phyloP scores from a whole-genome alignment of 306 rosid species.

The Acacia melanoxylon region DNA sequence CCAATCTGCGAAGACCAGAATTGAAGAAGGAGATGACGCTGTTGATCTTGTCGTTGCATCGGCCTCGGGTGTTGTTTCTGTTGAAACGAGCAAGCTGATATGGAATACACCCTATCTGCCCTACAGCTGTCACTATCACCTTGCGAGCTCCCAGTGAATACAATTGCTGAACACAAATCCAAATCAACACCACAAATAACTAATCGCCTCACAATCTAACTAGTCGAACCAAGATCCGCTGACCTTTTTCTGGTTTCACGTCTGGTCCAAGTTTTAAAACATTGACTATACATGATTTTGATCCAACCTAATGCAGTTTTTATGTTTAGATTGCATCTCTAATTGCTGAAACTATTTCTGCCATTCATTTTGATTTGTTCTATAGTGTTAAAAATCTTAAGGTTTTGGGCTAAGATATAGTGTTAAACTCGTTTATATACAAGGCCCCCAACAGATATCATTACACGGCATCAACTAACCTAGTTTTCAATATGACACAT shows the following conservation, averaged over 20 bases:
- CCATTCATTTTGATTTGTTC: not conserved
- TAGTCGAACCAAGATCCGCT: too few relatives aligned
- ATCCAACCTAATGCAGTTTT: not conserved
- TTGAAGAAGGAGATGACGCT: conserved; percentile 65
- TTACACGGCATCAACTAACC: too few relatives aligned
- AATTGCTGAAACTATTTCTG: not conserved
- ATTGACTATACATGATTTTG: too few relatives aligned
- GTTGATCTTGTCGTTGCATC: conserved; percentile 84
- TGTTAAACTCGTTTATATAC: not conserved
- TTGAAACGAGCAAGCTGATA: conserved; percentile 69
- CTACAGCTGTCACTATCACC: conserved; percentile 73
- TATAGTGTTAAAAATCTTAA: not conserved
- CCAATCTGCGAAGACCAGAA: conserved; percentile 61
- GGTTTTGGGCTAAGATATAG: not conserved
- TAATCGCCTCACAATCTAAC: not conserved
- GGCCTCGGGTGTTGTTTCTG: conserved; percentile 52
- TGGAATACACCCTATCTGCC: conserved; percentile 93
- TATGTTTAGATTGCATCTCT: not conserved
- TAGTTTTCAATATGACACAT: not conserved
- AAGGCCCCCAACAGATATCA: too few relatives aligned
- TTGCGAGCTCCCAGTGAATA: conserved; percentile 83
- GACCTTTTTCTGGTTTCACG: too few relatives aligned
- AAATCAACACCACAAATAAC: not conserved
- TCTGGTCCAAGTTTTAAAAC: too few relatives aligned
- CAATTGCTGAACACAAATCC: conserved; percentile 52